A percentile compares a stretch with the other conserved stretches of the same genome.
These are phyloP conservation scores for Irpex lacteus DNA, from an alignment of 1,284 basidiomycete genomes.

Conservation along the genomic window DNA sequence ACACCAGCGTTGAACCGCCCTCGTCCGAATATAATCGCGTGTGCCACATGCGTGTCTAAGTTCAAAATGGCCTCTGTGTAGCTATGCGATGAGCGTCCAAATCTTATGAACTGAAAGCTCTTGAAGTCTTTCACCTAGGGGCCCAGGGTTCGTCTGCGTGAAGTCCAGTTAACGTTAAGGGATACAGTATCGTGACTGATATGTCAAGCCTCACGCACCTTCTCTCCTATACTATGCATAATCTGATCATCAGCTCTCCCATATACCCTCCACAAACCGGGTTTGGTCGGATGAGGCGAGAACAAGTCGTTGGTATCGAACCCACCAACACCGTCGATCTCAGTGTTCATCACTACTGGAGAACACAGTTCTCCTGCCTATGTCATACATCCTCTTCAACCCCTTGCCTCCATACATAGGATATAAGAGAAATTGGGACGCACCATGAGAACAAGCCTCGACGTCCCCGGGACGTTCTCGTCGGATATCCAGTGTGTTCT, in stretches of 20 bases:
- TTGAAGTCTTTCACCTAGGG: slow-evolving; percentile 30
- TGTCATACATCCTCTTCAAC: neutral
- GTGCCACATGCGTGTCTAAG: slow-evolving; percentile 31
- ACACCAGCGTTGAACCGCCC: slow-evolving; percentile 36
- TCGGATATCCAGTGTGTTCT: no score
- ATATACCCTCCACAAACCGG: slow-evolving; percentile 38
- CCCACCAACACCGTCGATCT: slow-evolving; percentile 23
- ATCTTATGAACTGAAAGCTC: neutral
- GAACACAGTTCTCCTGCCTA: slow-evolving; percentile 12
- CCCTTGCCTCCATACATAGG: no score
- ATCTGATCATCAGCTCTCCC: slow-evolving; percentile 50
- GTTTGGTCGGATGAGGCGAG: slow-evolving; percentile 39
- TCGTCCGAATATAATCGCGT: slow-evolving; percentile 37
- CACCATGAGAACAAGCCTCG: no score
- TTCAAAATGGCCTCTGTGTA: slow-evolving; percentile 31
- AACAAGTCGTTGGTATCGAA: slow-evolving; percentile 41
- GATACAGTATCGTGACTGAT: neutral
- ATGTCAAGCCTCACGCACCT: slow-evolving; percentile 25
- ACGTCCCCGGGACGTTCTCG: no score
- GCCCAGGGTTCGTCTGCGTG: slow-evolving; percentile 39
- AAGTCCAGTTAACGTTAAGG: neutral
- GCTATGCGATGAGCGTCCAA: neutral
- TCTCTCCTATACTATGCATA: slow-evolving; percentile 42
- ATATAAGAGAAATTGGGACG: no score
- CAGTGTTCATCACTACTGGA: slow-evolving; percentile 21